These are phyloP conservation scores for Ascochyta viciae-villosae DNA, from an alignment of 2,329 filamentous ascomycete species.

Conservation along the genomic window DNA sequence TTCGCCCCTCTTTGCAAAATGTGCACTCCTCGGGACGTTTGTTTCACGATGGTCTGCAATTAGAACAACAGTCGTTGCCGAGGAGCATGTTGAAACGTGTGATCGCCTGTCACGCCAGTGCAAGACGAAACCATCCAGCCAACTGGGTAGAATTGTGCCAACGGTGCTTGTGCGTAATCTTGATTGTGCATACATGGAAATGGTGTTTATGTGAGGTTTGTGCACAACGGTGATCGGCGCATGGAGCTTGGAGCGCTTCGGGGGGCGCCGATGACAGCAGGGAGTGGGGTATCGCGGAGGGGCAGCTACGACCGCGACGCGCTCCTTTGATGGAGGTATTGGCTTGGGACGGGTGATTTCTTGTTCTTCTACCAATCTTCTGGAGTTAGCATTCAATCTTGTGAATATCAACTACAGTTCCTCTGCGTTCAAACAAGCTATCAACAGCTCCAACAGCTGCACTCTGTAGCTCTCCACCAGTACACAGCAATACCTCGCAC, in stretches of 20 bases:
- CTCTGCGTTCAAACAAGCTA: neutral
- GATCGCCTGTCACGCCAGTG: neutral
- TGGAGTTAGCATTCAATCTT: neutral
- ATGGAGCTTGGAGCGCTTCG: conserved; percentile 4
- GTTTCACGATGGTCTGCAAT: conserved; percentile 11
- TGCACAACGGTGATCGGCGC: conserved; percentile 17
- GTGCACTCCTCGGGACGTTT: conserved; percentile 1
- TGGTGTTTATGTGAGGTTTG: neutral
- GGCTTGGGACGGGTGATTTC: neutral
- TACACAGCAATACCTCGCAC: neutral
- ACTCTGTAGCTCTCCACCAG: neutral
- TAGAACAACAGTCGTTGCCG: conserved; percentile 7
- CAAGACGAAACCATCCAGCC: neutral
- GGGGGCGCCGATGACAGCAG: conserved; percentile 7
- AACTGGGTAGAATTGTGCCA: neutral
- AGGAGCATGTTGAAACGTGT: conserved; percentile 1
- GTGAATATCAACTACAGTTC: neutral
- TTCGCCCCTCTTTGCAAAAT: neutral
- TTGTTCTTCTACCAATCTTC: neutral
- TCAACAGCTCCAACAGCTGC: neutral
- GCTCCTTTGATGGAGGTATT: neutral
- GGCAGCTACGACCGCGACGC: conserved; percentile 1
- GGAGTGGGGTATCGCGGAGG: conserved; percentile 16
- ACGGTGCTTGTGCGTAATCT: neutral
- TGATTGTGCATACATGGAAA: conserved; percentile 2